phyloP scores from a whole-genome alignment of 352 stramenopile species.

The Pythium grandisporangium region DNA sequence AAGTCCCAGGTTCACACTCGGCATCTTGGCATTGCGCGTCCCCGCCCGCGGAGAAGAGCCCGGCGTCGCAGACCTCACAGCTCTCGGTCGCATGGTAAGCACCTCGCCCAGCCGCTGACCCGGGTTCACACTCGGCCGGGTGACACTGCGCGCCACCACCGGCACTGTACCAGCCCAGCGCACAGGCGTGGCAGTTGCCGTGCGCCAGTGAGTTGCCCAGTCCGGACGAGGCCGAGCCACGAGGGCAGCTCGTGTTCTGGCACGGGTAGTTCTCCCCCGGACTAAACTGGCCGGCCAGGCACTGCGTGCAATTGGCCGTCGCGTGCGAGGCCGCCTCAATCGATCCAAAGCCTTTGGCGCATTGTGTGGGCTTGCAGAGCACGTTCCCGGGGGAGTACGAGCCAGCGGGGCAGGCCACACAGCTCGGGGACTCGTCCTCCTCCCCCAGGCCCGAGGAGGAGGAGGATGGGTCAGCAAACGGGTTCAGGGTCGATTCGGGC shows the following conservation, averaged over 20 bases:
- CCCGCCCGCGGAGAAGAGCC: constrained; percentile 26
- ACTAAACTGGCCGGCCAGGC: constrained; percentile 21
- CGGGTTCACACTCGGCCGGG: constrained; percentile 25
- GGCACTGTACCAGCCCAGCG: constrained; percentile 24
- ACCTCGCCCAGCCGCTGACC: constrained; percentile 18
- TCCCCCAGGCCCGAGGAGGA: too few relatives aligned
- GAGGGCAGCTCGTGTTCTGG: constrained; percentile 15
- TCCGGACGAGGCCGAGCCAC: constrained; percentile 19
- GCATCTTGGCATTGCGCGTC: constrained; percentile 21
- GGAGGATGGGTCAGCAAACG: too few relatives aligned
- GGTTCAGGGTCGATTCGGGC: too few relatives aligned
- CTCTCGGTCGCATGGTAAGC: constrained; percentile 15
- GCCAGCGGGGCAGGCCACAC: constrained; percentile 19
- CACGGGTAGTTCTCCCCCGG: constrained; percentile 44
- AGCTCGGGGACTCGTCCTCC: constrained; percentile 11
- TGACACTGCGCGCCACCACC: constrained; percentile 24
- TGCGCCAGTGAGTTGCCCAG: constrained; percentile 28
- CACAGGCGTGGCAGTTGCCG: constrained; percentile 29
- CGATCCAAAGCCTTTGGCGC: constrained; percentile 24
- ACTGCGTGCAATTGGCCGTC: constrained; percentile 35
- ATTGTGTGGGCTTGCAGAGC: constrained; percentile 24
- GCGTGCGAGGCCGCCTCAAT: constrained; percentile 21
- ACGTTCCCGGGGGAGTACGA: constrained; percentile 27
- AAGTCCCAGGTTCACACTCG: constrained; percentile 19
- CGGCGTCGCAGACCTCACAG: constrained; percentile 24